Evolutionary conservation across 2,329 filamentous ascomycete genomes (phyloP).

Genomic region (Mariannaea sp.): DNA sequence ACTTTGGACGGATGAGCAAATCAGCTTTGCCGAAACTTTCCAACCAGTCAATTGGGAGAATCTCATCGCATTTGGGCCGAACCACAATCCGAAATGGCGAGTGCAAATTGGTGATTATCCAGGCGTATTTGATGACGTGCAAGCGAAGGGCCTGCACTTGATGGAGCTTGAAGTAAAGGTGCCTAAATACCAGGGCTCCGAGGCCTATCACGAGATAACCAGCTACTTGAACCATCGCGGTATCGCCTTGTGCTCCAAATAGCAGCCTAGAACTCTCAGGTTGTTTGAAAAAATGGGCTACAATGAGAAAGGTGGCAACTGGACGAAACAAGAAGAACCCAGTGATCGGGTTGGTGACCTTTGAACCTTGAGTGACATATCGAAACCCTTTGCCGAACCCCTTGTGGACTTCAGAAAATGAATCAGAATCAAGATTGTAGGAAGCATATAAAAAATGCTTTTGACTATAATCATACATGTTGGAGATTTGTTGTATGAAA

Average conservation of each 20-base stretch:
- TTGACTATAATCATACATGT: too few species aligned
- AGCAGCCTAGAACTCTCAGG: not conserved
- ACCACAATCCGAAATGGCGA: conserved; percentile 31
- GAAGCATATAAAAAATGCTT: too few species aligned
- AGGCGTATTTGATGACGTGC: conserved; percentile 30
- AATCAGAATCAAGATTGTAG: too few species aligned
- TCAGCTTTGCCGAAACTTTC: conserved; percentile 27
- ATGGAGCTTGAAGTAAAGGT: not conserved
- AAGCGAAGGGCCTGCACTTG: not conserved
- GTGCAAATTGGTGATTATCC: conserved; percentile 23
- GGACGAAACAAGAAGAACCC: too few species aligned
- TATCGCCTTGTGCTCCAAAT: not conserved
- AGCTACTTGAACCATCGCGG: not conserved
- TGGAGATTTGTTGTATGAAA: too few species aligned
- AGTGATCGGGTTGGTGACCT: too few species aligned
- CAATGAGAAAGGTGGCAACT: not conserved
- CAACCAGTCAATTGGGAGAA: conserved; percentile 27
- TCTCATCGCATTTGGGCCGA: conserved; percentile 20
- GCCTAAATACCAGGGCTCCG: not conserved
- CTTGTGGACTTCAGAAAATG: too few species aligned
- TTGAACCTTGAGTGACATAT: too few species aligned
- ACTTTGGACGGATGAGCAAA: conserved; percentile 29
- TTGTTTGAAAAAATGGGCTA: not conserved
- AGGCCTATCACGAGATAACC: not conserved
- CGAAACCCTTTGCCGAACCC: too few species aligned